A percentile compares a stretch with the other conserved stretches of the same genome.
Conservation (phyloP, 2,329 filamentous ascomycete genomes). For the Cladosporium sp. region DNA sequence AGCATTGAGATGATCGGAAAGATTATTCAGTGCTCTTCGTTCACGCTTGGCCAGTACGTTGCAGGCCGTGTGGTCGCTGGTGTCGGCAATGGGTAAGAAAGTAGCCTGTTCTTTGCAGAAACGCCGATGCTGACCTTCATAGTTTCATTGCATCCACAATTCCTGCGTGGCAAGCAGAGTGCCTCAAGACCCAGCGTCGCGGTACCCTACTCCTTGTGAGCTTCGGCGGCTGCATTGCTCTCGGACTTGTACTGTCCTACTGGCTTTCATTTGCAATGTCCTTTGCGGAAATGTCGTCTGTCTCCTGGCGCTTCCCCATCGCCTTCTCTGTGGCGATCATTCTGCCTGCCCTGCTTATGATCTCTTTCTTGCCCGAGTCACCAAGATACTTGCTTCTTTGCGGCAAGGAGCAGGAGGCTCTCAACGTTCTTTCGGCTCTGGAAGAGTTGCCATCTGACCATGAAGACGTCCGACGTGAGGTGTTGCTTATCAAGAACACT, state of each 20-base stretch:
- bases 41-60: slow-evolving; percentile 45
- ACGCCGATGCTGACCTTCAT: not conserved
- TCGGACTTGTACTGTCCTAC: slow-evolving; percentile 50
- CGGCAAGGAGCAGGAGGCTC: slow-evolving; percentile 17
- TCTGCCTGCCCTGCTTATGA: slow-evolving; percentile 12
- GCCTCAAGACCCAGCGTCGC: slow-evolving; percentile 49
- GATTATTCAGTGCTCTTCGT: slow-evolving; percentile 49
- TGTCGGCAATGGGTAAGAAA: slow-evolving; percentile 45
- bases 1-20: slow-evolving; percentile 50
- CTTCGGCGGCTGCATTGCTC: slow-evolving; percentile 51
- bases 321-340: slow-evolving; percentile 18
- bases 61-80: slow-evolving; percentile 53
- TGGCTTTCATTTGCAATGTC: slow-evolving; percentile 47
- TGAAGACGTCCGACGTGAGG: slow-evolving; percentile 17
- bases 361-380: slow-evolving; percentile 21
- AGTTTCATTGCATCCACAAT: slow-evolving; percentile 51
- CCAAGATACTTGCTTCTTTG: slow-evolving; percentile 19
- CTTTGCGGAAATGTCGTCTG: slow-evolving; percentile 3
- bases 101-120: slow-evolving; percentile 27
- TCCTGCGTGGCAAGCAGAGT: slow-evolving; percentile 53
- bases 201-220: slow-evolving; percentile 49
- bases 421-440: slow-evolving; percentile 16
- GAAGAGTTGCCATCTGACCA: slow-evolving; percentile 14
- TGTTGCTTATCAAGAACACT: slow-evolving; percentile 18
- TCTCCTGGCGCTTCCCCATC: slow-evolving; percentile 19